phyloP scores from a whole-genome alignment of 768 basidiomycete species.

The Suillus decipiens region DNA sequence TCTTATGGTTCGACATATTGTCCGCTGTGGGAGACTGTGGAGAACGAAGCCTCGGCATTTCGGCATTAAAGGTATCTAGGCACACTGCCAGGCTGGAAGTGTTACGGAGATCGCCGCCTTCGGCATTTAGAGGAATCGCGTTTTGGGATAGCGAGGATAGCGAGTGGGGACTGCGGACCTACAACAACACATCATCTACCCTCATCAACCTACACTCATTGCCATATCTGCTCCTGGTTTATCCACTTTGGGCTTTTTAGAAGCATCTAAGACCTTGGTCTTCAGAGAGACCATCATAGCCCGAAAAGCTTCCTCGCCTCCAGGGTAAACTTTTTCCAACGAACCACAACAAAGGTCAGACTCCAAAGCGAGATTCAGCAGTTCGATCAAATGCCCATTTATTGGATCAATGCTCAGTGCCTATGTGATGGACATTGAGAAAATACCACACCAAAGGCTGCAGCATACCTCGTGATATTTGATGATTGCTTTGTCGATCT shows the following conservation, averaged over 20 bases:
- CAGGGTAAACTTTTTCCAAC: conserved; percentile 36
- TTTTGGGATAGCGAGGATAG: not conserved
- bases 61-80: conserved; percentile 20
- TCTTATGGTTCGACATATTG: conserved; percentile 29
- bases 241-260: conserved; percentile 21
- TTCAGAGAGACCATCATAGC: conserved; percentile 35
- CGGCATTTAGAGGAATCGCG: not conserved
- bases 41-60: conserved; percentile 35
- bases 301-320: conserved; percentile 35
- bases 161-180: not conserved
- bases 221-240: conserved; percentile 26
- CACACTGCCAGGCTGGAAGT: not conserved
- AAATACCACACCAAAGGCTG: conserved; percentile 1
- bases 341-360: conserved; percentile 34
- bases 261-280: conserved; percentile 19
- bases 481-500: conserved; percentile 79
- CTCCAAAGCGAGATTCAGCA: conserved; percentile 81
- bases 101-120: not conserved
- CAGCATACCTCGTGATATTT: conserved; percentile 86
- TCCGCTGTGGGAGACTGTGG: conserved; percentile 37
- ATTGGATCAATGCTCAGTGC: conserved; percentile 82
- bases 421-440: conserved; percentile 35
- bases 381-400: conserved; percentile 77
- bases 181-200: not conserved
- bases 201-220: conserved; percentile 34